Base-by-base conservation (phyloP, 2,329 filamentous ascomycete genomes). In the Neonectria faginata region DNA sequence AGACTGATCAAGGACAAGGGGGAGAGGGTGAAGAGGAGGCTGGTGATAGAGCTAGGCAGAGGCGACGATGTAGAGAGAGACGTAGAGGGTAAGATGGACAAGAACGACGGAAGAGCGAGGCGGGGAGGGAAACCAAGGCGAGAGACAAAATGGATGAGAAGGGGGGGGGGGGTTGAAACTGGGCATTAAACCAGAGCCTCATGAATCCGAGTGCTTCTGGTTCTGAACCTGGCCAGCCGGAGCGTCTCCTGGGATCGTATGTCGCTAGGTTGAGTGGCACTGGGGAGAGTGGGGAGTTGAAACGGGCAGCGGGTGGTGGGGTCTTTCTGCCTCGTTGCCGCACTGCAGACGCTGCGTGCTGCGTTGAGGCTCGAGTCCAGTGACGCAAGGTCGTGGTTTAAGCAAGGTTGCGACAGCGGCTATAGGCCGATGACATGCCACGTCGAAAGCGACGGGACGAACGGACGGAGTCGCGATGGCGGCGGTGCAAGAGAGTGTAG, bases 241-340 rank as follows among this genome's bases (percentile, higher is more conserved):
- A 57, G 45, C 20, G 33, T 22, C 25, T 14, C 22, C 27, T 31
- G 33, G 33, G 44, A 22, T 54, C 29, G 48, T 39, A 44, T 9
- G 50, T 33, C 44, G 27, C 31, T 5, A 12, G 36, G 36, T 39
- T 42, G 14, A 27, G 29, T 42, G 27, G 61, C 45, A 50, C 22
- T 45, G 56, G 39, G 33, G n/a, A 20, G 45, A 41, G 61, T 58
- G 61, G 61, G 51, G 61, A 64, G 50, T 64, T 64, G 61, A 64
- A 64, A 64, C 56, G 36, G 36, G 50, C 20, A 36, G 51, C 20
- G 45, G 51, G 27, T 45, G 47, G 61, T 59, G 56, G 61, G 31
- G 56, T 16, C 44, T 48, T 10, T 64, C 54, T 64, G 61, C 61
- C 61, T 64, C 52, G 44, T 51, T 50, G 48, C 45, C 45, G 45